These are phyloP conservation scores for Aegilops bicornis DNA, from an alignment of 176 grass and related monocot species.

Conservation along the genomic window DNA sequence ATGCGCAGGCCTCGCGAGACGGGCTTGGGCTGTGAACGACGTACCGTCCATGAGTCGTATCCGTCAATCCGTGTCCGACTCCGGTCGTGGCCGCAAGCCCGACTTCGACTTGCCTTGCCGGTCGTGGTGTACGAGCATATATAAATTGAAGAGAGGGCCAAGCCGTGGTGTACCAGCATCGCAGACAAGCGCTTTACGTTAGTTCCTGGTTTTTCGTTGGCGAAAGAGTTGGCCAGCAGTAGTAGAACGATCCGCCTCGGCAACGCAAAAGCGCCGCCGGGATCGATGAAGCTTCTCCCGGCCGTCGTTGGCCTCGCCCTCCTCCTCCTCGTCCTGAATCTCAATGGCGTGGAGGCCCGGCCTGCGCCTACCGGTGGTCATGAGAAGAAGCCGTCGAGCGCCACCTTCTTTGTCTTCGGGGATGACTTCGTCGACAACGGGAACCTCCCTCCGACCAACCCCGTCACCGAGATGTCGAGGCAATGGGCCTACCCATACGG, in stretches of 20 bases:
- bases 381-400: no score
- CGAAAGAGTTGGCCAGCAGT: neutral
- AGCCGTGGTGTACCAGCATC: neutral
- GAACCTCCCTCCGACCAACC: no score
- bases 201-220: neutral
- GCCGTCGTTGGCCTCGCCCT: neutral
- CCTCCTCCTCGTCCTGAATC: neutral
- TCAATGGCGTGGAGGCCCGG: neutral
- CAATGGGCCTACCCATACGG: slow-evolving; percentile 33
- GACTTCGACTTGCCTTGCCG: neutral
- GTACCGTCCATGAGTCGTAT: neutral
- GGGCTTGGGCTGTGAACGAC: neutral
- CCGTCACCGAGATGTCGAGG: neutral
- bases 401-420: no score
- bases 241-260: neutral
- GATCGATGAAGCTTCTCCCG: neutral
- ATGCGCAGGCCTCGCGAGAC: no score
- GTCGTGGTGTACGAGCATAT: neutral
- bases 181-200: neutral
- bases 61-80: neutral
- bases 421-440: no score
- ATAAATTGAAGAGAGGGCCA: neutral
- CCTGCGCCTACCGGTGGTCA: no score
- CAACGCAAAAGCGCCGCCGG: no score
- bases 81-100: neutral